Evolutionary conservation across 805 yeast genomes (phyloP), one percentile per base, ranked within the genome.

Genomic region (Ogataea nonfermentans): DNA sequence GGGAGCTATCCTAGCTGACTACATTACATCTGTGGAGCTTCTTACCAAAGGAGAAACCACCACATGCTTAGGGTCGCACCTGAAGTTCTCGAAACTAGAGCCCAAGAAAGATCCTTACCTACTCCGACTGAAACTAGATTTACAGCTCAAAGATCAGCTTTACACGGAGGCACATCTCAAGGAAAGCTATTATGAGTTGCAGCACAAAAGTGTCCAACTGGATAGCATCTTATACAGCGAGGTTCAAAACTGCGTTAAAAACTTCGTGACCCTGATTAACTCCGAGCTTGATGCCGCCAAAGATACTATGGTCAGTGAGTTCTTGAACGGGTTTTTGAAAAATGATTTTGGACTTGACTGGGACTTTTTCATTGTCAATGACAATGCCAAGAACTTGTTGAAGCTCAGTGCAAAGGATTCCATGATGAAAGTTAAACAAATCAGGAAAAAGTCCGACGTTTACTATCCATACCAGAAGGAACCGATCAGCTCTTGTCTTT

Each of bases 311-410:
- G 67, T 79, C 27, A 76, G 76, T 36, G 79, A 74, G 50, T 64
- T 82, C 35, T 64, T 62, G 41, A 68, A 72, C 43, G 66, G 79
- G 49, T 69, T 74, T 59, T 53, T 76, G 51, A 59, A 70, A 51
- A 79, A 79, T 50, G 82, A 79, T 34, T 70, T 78, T n/a, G 73
- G 71, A 29, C 63, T 74, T 46, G 90, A 82, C 59, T 82, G 88
- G 88, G 84, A 81, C 53, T 74, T 74, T 35, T 81, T 80, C 45
- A 77, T 82, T 35, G 52, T 65, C 30, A 66, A 74, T 41, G 64
- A 67, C 32, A 61, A 63, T 33, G 67, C 67, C 20, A 67, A 63
- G 20, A 64, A 68, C 41, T 66, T 76, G 35, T 42, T 74, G 23
- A 65, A 64, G 43, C 56, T 73, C 4, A 47, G 65, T 11, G 53